Evolutionary conservation across 1,284 basidiomycete species (phyloP).

Genomic region (Irpex sp.): DNA sequence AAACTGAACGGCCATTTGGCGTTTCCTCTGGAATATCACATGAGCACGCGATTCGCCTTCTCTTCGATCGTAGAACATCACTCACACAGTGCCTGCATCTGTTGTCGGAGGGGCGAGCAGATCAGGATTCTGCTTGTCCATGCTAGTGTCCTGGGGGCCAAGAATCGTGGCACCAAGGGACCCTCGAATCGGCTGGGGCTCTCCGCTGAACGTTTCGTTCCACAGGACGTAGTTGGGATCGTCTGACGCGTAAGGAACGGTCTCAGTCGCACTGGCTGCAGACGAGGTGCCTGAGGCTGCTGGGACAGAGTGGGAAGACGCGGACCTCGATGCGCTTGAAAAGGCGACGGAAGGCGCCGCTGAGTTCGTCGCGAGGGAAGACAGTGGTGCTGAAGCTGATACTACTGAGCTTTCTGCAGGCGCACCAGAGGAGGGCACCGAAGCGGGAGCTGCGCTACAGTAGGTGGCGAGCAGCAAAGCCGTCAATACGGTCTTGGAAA

Average conservation of each 20-base stretch:
- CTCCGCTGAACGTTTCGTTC: conserved; percentile 12
- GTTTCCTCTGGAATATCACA: conserved; percentile 35
- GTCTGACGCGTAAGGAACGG: conserved; percentile 16
- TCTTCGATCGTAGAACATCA: conserved; percentile 6
- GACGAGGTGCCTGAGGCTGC: not conserved
- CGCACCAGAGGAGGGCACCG: conserved; percentile 2
- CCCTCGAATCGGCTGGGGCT: conserved; percentile 32
- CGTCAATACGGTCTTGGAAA: conserved; percentile 2
- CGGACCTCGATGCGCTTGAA: not conserved
- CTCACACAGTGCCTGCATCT: conserved; percentile 57
- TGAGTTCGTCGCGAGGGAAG: not conserved
- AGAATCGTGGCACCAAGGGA: conserved; percentile 45
- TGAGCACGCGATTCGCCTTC: not conserved
- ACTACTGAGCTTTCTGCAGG: not conserved
- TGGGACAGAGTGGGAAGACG: not conserved
- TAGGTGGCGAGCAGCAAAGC: conserved; percentile 5
- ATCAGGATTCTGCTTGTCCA: conserved; percentile 56
- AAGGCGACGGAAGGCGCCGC: not conserved
- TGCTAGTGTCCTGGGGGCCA: conserved; percentile 48
- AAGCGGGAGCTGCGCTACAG: conserved; percentile 4
- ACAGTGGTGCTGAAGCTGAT: not conserved
- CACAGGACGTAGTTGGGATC: conserved; percentile 14
- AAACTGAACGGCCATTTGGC: conserved; percentile 68
- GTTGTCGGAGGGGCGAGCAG: conserved; percentile 58
- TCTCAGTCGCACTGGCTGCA: conserved; percentile 5